These are phyloP conservation scores for Forsythia viridissima DNA, from an alignment of 257 asterid genomes.

Conservation along the genomic window DNA sequence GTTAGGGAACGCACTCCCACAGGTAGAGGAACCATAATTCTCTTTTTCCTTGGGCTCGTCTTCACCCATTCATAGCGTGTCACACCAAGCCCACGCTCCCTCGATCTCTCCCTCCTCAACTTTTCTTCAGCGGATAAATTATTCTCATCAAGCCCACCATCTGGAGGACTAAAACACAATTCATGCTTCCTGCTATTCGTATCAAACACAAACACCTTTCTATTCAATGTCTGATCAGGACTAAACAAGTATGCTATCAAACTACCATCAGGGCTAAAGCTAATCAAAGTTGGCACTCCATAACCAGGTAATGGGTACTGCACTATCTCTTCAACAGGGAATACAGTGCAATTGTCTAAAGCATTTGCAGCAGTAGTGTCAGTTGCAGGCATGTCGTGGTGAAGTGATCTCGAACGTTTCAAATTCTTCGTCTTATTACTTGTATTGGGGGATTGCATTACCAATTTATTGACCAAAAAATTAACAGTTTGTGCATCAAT, in stretches of 20 bases:
- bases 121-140: conserved; percentile 87
- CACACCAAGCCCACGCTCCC: conserved; percentile 96
- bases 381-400: conserved; percentile 64
- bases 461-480: conserved; percentile 38
- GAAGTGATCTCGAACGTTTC: conserved; percentile 58
- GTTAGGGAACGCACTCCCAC: conserved; percentile 65
- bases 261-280: conserved; percentile 89
- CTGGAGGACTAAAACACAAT: conserved; percentile 70
- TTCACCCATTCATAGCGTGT: conserved; percentile 95
- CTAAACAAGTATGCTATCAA: conserved; percentile 73
- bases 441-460: conserved; percentile 64
- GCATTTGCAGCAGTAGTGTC: conserved; percentile 54
- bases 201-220: conserved; percentile 70
- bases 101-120: conserved; percentile 83
- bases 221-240: conserved; percentile 64
- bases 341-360: conserved; percentile 49
- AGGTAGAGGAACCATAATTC: conserved; percentile 83
- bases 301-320: conserved; percentile 83
- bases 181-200: conserved; percentile 64
- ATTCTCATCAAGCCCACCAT: conserved; percentile 95
- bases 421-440: conserved; percentile 42
- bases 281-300: conserved; percentile 65
- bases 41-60: conserved; percentile 59
- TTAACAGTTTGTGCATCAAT: conserved; percentile 44
- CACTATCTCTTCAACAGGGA: conserved; percentile 86